These are phyloP conservation scores for Saccharomyces hybrid DNA, from an alignment of 1,139 yeast species.

Conservation along the genomic window DNA sequence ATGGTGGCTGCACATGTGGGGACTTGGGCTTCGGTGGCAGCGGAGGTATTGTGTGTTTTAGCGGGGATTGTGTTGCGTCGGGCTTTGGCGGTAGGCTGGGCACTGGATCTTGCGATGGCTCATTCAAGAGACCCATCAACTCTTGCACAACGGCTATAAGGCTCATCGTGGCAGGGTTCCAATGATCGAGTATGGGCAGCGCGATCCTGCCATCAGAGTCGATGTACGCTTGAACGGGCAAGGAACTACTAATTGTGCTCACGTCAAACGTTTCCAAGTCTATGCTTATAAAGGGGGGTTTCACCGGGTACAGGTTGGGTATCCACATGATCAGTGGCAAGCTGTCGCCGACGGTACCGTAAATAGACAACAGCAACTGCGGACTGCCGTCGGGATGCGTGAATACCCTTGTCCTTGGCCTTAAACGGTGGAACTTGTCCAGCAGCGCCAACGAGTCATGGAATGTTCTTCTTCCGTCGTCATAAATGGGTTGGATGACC, in stretches of 20 bases:
- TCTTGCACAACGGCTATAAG: conserved; percentile 38
- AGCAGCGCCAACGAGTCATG: conserved; percentile 55
- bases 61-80: too few relatives aligned
- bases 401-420: conserved; percentile 65
- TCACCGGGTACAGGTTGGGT: conserved; percentile 58
- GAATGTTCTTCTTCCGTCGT: conserved; percentile 45
- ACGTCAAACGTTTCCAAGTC: conserved; percentile 35
- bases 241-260: neutral
- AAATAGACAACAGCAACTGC: conserved; percentile 52
- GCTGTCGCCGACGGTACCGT: conserved; percentile 38
- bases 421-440: conserved; percentile 42
- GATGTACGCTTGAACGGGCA: conserved; percentile 33
- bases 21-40: neutral
- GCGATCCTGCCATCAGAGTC: conserved; percentile 62
- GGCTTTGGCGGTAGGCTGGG: neutral
- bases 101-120: neutral
- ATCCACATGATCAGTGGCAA: conserved; percentile 68
- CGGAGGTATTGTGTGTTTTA: neutral
- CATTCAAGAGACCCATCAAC: neutral
- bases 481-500: conserved; percentile 46
- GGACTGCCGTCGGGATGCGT: conserved; percentile 54
- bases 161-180: conserved; percentile 36
- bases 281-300: conserved; percentile 56
- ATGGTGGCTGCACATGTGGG: conserved; percentile 12
- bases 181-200: conserved; percentile 48